Percentiles rank a stretch among this genome's conserved stretches.
These are phyloP conservation scores for Talaromyces sp. DNA, from an alignment of 2,329 filamentous ascomycete species.

Conservation along the genomic window DNA sequence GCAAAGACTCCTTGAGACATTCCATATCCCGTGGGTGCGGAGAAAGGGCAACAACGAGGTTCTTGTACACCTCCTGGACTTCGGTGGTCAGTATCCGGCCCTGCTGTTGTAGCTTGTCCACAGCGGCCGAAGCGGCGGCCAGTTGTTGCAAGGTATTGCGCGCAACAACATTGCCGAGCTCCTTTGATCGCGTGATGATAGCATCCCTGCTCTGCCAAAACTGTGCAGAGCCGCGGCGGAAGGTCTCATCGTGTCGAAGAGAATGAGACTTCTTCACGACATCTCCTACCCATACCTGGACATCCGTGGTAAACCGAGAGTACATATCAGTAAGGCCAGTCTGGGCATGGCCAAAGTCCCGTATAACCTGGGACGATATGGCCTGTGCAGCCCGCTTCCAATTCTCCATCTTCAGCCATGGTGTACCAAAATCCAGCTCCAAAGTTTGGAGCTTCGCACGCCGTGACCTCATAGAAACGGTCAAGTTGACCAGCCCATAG, in stretches of 20 bases:
- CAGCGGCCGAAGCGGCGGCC: slow-evolving; percentile 21
- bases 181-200: slow-evolving; percentile 25
- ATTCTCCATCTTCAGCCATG: slow-evolving; percentile 41
- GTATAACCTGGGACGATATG: slow-evolving; percentile 29
- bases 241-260: slow-evolving; percentile 24
- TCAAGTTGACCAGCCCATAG: slow-evolving; percentile 44
- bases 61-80: slow-evolving; percentile 20
- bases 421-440: slow-evolving; percentile 38
- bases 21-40: slow-evolving; percentile 15
- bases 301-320: slow-evolving; percentile 30
- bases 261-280: slow-evolving; percentile 29
- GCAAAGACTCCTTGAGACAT: slow-evolving; percentile 22
- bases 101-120: slow-evolving; percentile 21
- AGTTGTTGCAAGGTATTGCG: slow-evolving; percentile 27
- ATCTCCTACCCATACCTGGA: slow-evolving; percentile 33
- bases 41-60: slow-evolving; percentile 23
- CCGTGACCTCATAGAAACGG: slow-evolving; percentile 35
- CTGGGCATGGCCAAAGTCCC: slow-evolving; percentile 33
- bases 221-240: slow-evolving; percentile 20
- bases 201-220: slow-evolving; percentile 19
- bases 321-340: slow-evolving; percentile 32
- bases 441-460: slow-evolving; percentile 29
- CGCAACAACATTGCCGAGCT: slow-evolving; percentile 27
- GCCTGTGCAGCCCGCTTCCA: slow-evolving; percentile 39
- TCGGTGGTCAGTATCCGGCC: slow-evolving; percentile 23